phyloP scores from a whole-genome alignment of 176 grass and related monocot species.

The Rhynchospora tenuis region DNA sequence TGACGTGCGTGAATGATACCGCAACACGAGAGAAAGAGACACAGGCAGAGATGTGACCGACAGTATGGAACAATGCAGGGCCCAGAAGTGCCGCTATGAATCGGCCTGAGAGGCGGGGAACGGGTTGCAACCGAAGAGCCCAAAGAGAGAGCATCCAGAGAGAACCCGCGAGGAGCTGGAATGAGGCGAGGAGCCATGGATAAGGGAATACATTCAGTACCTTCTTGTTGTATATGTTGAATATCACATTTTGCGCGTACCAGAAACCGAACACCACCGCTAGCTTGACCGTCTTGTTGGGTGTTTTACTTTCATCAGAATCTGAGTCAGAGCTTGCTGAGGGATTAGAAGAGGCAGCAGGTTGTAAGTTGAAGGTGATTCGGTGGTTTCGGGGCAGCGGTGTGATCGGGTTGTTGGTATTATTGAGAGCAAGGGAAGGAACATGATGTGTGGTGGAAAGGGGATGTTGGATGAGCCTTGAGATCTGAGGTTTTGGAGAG shows the following conservation, averaged over 20 bases:
- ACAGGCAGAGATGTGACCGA: conserved; percentile 44
- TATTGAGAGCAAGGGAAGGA: conserved; percentile 20
- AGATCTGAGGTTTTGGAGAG: background rate
- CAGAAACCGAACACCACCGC: conserved; percentile 35
- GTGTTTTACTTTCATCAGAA: background rate
- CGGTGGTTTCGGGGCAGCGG: background rate
- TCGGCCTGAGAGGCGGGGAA: conserved; percentile 18
- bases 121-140: conserved; percentile 25
- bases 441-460: conserved; percentile 38
- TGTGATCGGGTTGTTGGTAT: background rate
- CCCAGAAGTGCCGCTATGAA: conserved; percentile 36
- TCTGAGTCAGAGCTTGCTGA: background rate
- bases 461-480: background rate
- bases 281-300: conserved; percentile 10
- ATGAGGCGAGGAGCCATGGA: conserved; percentile 41
- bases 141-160: conserved; percentile 39
- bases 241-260: conserved; percentile 39
- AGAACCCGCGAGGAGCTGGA: conserved; percentile 36
- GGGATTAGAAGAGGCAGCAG: background rate
- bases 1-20: conserved; percentile 49
- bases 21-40: conserved; percentile 44
- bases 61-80: conserved; percentile 35
- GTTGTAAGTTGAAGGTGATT: background rate
- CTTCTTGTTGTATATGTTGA: conserved; percentile 54
- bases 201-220: conserved; percentile 43